Base-by-base conservation (phyloP, 768 basidiomycete species). In the Coprinellus micaceus region DNA sequence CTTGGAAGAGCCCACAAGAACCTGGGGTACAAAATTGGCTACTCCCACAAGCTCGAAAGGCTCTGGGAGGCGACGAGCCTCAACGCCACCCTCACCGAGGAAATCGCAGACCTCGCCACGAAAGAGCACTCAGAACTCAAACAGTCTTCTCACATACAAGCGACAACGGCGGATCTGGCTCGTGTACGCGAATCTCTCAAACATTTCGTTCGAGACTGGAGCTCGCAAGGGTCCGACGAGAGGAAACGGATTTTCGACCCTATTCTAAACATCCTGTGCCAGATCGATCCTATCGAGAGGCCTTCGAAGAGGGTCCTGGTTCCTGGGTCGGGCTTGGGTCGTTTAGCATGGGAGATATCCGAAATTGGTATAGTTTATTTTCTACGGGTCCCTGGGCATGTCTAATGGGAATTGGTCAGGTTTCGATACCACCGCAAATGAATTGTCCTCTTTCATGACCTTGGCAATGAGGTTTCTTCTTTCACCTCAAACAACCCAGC, bases 151-250 rank as follows among this genome's bases (percentile, higher is more conserved):
- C 54, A 45, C 21, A 51, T 53, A 28, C 46, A 60, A 17, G 46
- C 63, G 7, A 64, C 57, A 40, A 48, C 60, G 4, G 72, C 71
- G 7, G 80, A 83, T 58, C 63, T 84, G 11, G 75, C 73, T 22
- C 74, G 82, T 13, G 81, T 81, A 4, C 69, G 80, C 11, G 84
- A 88, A 66, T 66, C 82, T 1, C 63, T 89, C 58, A 86, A 85
- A 67, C 87, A 88, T 64, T 84, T 85, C 57, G 75, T 88, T 22
- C 75, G 86, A 4, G 86, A 89, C 63, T 88, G 86, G 87, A 85
- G 84, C 61, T 64, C 66, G 5, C 83, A 84, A 57, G 86, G 86
- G 1, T 62, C 65, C 1, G 39, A 36, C 5, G 86, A 89, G 66
- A 77, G 87, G n/a, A 71, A 71, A 3, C 69, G 64, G 44, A 83